Percentiles rank a stretch among this genome's conserved stretches.
These are phyloP conservation scores for Drosera capensis DNA, from an alignment of 148 eudicot genomes.

Conservation along the genomic window DNA sequence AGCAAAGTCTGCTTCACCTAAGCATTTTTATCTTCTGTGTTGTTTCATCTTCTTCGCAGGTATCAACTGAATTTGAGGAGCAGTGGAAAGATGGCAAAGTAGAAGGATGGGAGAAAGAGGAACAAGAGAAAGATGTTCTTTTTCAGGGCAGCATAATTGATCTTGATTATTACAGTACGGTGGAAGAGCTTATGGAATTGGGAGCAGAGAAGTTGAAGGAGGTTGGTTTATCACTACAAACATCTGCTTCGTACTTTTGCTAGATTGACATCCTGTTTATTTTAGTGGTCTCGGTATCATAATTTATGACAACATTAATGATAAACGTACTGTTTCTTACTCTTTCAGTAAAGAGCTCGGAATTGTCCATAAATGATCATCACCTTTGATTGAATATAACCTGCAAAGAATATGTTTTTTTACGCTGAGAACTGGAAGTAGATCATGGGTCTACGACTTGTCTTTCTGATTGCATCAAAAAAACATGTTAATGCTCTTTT, in stretches of 20 bases:
- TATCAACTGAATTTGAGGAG: conserved; percentile 79
- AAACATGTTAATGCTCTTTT: too few species aligned
- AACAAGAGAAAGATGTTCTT: conserved; percentile 47
- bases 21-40: neutral
- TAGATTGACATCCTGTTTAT: neutral
- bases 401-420: too few species aligned
- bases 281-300: neutral
- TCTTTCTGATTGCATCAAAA: too few species aligned
- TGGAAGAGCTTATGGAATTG: conserved; percentile 73
- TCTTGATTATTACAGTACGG: conserved; percentile 75
- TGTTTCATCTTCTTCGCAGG: conserved; percentile 22
- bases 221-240: conserved; percentile 26
- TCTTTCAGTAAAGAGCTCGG: too few species aligned
- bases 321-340: too few species aligned
- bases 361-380: too few species aligned
- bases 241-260: neutral
- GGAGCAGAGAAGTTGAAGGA: conserved; percentile 91
- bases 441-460: too few species aligned
- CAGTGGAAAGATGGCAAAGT: conserved; percentile 58
- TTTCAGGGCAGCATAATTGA: conserved; percentile 35
- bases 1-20: neutral
- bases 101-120: conserved; percentile 69
- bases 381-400: too few species aligned
- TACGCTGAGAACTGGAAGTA: too few species aligned
- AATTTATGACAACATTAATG: too few species aligned